Conservation (phyloP, 768 basidiomycete species). For the Pleurotus eryngii region DNA sequence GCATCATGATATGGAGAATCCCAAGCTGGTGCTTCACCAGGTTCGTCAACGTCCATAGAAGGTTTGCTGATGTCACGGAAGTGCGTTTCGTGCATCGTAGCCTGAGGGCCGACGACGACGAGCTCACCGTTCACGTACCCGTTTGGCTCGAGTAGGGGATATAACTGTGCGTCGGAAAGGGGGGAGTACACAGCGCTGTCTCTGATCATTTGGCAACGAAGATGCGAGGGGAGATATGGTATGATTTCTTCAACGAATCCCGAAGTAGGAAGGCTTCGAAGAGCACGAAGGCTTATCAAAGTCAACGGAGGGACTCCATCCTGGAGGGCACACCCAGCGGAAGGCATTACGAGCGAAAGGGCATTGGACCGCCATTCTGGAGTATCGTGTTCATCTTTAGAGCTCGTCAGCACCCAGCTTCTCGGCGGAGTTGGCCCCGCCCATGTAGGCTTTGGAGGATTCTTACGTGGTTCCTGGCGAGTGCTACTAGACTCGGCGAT, state of each 20-base stretch:
- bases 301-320: constrained; percentile 47
- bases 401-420: constrained; percentile 47
- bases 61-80: constrained; percentile 26
- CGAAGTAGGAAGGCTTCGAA: constrained; percentile 33
- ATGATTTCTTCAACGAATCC: constrained; percentile 46
- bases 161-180: constrained; percentile 45
- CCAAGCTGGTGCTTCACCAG: constrained; percentile 31
- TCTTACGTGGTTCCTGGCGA: constrained; percentile 1
- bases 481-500: constrained; percentile 26
- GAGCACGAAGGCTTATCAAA: constrained; percentile 51
- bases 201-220: constrained; percentile 56
- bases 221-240: constrained; percentile 53
- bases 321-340: constrained; percentile 12
- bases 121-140: constrained; percentile 63
- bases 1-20: constrained; percentile 31
- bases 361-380: constrained; percentile 53
- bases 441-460: constrained; percentile 16
- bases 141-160: constrained; percentile 44
- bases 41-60: constrained; percentile 8
- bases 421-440: constrained; percentile 52
- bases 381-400: constrained; percentile 23
- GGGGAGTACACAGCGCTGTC: constrained; percentile 58
- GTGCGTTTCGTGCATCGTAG: constrained; percentile 38
- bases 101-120: constrained; percentile 56
- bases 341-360: constrained; percentile 47